phyloP scores from a whole-genome alignment of 2,329 filamentous ascomycete species.

The Colletotrichum incanum region DNA sequence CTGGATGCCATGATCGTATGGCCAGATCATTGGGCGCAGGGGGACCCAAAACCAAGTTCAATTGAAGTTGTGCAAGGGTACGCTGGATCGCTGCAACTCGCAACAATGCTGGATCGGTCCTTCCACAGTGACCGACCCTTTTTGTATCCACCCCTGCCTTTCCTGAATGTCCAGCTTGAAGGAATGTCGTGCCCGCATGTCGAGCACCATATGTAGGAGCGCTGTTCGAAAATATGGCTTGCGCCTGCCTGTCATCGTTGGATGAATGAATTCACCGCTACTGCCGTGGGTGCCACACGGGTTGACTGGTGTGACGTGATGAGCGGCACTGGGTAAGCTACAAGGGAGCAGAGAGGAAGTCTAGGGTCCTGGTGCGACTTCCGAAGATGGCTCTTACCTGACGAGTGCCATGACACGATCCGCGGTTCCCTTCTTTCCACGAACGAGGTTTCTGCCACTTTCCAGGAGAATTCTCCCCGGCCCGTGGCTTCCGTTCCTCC shows the following conservation, averaged over 20 bases:
- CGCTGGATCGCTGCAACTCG: neutral
- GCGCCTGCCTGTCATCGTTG: neutral
- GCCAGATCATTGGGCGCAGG: neutral
- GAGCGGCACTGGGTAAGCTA: neutral
- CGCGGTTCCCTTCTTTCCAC: neutral
- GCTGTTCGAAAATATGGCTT: neutral
- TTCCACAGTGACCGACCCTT: neutral
- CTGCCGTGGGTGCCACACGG: conserved; percentile 3
- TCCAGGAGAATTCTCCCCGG: neutral
- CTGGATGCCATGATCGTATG: neutral
- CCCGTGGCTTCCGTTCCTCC: neutral
- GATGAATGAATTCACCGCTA: neutral
- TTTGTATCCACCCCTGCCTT: neutral
- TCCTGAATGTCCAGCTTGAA: neutral
- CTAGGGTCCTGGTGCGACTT: neutral
- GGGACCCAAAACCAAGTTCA: too few relatives aligned
- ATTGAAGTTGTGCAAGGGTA: neutral
- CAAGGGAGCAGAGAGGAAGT: neutral
- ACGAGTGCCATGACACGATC: neutral
- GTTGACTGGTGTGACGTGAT: neutral
- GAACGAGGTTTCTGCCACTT: neutral
- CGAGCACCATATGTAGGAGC: too few relatives aligned
- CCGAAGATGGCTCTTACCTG: neutral
- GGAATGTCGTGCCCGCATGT: neutral
- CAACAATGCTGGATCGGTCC: neutral